Percentiles rank a stretch among this genome's conserved stretches.
Evolutionary conservation across 2,329 filamentous ascomycete genomes (phyloP).

Genomic region (Dichotomopilus funicola): DNA sequence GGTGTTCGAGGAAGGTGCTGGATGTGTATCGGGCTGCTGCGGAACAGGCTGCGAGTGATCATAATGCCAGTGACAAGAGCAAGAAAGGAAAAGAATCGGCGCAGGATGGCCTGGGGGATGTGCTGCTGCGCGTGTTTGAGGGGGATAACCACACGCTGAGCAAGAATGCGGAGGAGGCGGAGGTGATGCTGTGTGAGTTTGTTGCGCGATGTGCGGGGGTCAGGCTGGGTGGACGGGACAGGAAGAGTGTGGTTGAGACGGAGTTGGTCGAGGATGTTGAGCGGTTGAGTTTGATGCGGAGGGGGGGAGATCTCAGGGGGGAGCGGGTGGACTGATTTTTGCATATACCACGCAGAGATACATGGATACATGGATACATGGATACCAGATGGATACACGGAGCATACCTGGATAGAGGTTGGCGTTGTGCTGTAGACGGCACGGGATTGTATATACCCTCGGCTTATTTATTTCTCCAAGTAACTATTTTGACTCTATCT

Average conservation of each 20-base stretch:
- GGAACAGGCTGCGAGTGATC: too few species aligned
- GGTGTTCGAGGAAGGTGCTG: conserved; percentile 32
- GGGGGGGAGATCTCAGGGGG: conserved; percentile 32
- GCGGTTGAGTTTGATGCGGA: conserved; percentile 26
- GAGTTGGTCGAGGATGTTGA: conserved; percentile 21
- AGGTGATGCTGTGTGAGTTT: conserved; percentile 35
- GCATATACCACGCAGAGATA: not conserved
- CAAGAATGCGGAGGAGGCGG: conserved; percentile 31
- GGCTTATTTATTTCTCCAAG: too few species aligned
- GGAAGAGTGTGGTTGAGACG: conserved; percentile 15
- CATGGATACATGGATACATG: not conserved
- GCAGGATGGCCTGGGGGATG: conserved; percentile 6
- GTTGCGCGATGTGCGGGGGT: conserved; percentile 30
- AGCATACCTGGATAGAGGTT: not conserved
- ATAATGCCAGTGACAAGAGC: too few species aligned
- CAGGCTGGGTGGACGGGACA: conserved; percentile 17
- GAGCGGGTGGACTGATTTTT: conserved; percentile 22
- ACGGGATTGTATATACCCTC: not conserved
- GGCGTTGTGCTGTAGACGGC: not conserved
- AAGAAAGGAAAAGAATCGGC: too few species aligned
- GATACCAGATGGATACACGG: not conserved
- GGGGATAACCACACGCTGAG: conserved; percentile 37
- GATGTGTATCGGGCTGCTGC: conserved; percentile 28
- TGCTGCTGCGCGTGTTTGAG: conserved; percentile 33
- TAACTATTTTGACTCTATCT: too few species aligned